Percentiles rank a stretch among this genome's conserved stretches.
phyloP scores from a whole-genome alignment of 2,329 filamentous ascomycete genomes.

The Cryphonectria japonica region DNA sequence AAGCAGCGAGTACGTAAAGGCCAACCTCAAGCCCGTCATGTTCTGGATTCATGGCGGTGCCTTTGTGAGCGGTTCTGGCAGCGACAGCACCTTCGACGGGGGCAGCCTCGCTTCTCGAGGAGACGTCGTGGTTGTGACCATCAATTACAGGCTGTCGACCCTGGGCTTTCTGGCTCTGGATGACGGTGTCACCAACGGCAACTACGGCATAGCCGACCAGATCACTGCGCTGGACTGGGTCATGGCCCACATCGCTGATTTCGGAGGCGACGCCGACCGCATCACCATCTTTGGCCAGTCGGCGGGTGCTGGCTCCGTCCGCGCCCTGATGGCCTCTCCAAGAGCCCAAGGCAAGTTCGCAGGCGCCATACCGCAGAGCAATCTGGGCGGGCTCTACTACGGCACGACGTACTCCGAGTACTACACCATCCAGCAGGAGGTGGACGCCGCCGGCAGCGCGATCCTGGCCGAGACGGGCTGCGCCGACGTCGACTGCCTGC shows the following conservation, averaged over 20 bases:
- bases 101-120: slow-evolving; percentile 61
- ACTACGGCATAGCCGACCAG: slow-evolving; percentile 54
- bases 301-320: slow-evolving; percentile 56
- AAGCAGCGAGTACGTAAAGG: slow-evolving; percentile 29
- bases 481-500: slow-evolving; percentile 57
- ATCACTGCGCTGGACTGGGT: slow-evolving; percentile 55
- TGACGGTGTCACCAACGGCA: slow-evolving; percentile 50
- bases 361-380: slow-evolving; percentile 49
- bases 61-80: slow-evolving; percentile 52
- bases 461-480: slow-evolving; percentile 58
- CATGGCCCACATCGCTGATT: slow-evolving; percentile 54
- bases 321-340: slow-evolving; percentile 53
- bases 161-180: slow-evolving; percentile 61
- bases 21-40: slow-evolving; percentile 40
- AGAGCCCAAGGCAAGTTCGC: slow-evolving; percentile 52
- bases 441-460: slow-evolving; percentile 50
- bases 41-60: slow-evolving; percentile 56
- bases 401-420: slow-evolving; percentile 62
- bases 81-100: slow-evolving; percentile 50
- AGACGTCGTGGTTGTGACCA: slow-evolving; percentile 61
- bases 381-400: slow-evolving; percentile 52
- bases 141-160: slow-evolving; percentile 64
- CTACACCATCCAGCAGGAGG: slow-evolving; percentile 57
- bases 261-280: slow-evolving; percentile 60
- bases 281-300: slow-evolving; percentile 61